Evolutionary conservation across 2,329 filamentous ascomycete species (phyloP), one percentile per base, ranked within the genome.

Genomic region (Phyllosticta citriasiana): DNA sequence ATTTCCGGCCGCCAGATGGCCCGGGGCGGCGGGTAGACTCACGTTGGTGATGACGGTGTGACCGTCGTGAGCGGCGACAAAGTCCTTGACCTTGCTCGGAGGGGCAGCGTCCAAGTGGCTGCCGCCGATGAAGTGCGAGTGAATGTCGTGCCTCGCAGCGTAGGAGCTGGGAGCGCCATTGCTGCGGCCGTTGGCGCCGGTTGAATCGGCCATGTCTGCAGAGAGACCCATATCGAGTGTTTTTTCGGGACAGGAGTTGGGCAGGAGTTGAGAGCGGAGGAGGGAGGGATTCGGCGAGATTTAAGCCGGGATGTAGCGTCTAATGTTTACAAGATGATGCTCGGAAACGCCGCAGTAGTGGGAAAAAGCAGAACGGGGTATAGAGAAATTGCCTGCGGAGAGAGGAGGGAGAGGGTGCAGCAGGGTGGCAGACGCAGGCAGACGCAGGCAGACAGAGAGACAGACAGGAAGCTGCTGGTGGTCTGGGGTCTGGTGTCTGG

Each of bases 21-120:
- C 19, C 19, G 35, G 2, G 35, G 7, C 6, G 14, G 52, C n/a
- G 40, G 9, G 12, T n/a, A 33, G 33, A 76, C 91, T 82, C 77
- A 97, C 94, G 74, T 92, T 97, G 71, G 91, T 96, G 73, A 99
- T 99, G 75, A 97, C 93, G 22, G 94, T 97, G 82, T 99, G 94
- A 64, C 94, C 94, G 71, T 92, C 89, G 76, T 96, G 83, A 63
- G 83, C 81, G 58, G 89, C 85, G 55, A 99, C 93, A 78, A 97
- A 99, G 77, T 99, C 93, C 83, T 96, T 97, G 65, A 99, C 90
- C 71, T 87, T 88, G 74, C 92, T 88, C 47, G 91, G 84, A 53
- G 88, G 78, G 57, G 94, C 94, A 73, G 88, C 88, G 66, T 85
- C 86, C 65, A 99, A 78, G 73, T 86, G 84, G 80, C 96, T 97